Evolutionary conservation across 1,139 yeast genomes (phyloP).

Genomic region (Debaryomyces sp.): DNA sequence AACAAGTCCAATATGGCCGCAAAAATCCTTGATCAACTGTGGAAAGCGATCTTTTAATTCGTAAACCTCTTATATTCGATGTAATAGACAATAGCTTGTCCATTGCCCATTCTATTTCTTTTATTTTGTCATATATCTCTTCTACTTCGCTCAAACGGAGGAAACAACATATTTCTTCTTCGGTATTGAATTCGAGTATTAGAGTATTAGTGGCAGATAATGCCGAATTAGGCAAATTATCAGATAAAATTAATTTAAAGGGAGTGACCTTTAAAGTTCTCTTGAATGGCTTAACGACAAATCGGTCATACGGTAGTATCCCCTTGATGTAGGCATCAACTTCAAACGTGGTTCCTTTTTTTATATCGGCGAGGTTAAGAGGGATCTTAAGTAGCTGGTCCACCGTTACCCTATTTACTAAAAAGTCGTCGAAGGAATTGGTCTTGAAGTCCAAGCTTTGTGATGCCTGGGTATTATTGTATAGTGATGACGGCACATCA

Average conservation of each 20-base stretch:
- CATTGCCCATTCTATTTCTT: constrained; percentile 7
- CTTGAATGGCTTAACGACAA: constrained; percentile 32
- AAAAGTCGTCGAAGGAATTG: constrained; percentile 14
- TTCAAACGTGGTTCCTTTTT: constrained; percentile 20
- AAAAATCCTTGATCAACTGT: constrained; percentile 4
- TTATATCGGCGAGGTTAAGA: constrained; percentile 15
- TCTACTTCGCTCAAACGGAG: constrained; percentile 32
- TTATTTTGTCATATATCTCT: constrained; percentile 19
- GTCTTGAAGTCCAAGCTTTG: neutral
- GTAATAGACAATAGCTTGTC: constrained; percentile 8
- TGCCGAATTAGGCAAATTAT: constrained; percentile 9
- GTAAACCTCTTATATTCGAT: constrained; percentile 2
- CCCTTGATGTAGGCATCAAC: constrained; percentile 22
- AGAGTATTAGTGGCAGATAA: constrained; percentile 11
- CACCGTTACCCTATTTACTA: constrained; percentile 18
- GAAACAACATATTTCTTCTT: constrained; percentile 31
- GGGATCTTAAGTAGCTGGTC: constrained; percentile 13
- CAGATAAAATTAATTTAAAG: constrained; percentile 26
- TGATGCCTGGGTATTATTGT: neutral
- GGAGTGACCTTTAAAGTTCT: constrained; percentile 32
- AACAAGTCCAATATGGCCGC: constrained; percentile 15
- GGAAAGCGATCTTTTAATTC: constrained; percentile 7
- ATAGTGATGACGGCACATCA: neutral
- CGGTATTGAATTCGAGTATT: constrained; percentile 27
- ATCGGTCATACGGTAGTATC: constrained; percentile 21